phyloP scores from a whole-genome alignment of 257 asterid species.

The Primulina tabacum region DNA sequence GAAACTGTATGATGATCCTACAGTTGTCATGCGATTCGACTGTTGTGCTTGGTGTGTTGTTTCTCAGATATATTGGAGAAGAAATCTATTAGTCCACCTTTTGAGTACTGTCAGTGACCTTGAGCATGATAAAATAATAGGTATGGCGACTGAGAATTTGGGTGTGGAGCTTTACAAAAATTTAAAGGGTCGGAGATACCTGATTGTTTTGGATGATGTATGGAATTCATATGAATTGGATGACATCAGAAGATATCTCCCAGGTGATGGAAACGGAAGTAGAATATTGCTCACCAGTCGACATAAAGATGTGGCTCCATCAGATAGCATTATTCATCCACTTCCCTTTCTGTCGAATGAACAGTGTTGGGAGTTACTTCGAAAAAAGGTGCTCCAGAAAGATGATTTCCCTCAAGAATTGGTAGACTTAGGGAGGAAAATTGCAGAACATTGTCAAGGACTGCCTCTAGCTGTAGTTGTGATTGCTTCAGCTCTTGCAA shows the following conservation, averaged over 20 bases:
- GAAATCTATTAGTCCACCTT: conserved; percentile 18
- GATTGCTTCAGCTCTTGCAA: conserved; percentile 27
- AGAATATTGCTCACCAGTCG: conserved; percentile 29
- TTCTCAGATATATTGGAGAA: conserved; percentile 20
- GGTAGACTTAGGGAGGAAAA: conserved; percentile 13
- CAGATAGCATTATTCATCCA: background rate
- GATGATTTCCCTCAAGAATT: conserved; percentile 26
- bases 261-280: conserved; percentile 25
- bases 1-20: conserved; percentile 23
- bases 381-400: conserved; percentile 12
- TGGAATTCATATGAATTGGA: conserved; percentile 25
- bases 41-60: conserved; percentile 22
- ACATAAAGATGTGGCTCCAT: conserved; percentile 5
- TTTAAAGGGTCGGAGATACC: conserved; percentile 24
- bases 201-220: conserved; percentile 33
- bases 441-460: conserved; percentile 25
- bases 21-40: conserved; percentile 21
- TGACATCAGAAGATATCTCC: background rate
- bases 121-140: background rate
- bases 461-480: conserved; percentile 27
- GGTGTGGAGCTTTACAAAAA: conserved; percentile 20
- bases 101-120: conserved; percentile 15
- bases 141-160: conserved; percentile 8
- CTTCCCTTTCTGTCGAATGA: conserved; percentile 18
- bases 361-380: conserved; percentile 25